Conservation (phyloP, 1,284 basidiomycete species). For the Fomitiporia mediterranea region DNA sequence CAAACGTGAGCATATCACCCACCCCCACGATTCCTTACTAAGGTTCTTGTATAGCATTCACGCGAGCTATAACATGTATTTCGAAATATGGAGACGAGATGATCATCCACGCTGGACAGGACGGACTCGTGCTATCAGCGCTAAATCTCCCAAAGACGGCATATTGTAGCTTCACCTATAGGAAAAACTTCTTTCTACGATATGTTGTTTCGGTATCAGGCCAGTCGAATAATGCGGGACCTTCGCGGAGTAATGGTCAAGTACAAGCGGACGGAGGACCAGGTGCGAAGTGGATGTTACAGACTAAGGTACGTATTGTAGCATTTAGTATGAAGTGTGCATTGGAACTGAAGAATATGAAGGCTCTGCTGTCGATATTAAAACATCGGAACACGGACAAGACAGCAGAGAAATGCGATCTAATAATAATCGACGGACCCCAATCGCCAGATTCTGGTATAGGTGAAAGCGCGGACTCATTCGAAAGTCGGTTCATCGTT, state of each 20-base stretch:
- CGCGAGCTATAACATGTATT: slow-evolving; percentile 65
- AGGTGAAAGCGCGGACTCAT: slow-evolving; percentile 48
- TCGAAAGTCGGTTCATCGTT: slow-evolving; percentile 67
- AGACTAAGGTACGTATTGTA: slow-evolving; percentile 50
- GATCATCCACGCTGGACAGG: slow-evolving; percentile 56
- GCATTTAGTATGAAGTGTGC: not conserved
- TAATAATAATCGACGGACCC: slow-evolving; percentile 58
- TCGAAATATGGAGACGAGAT: slow-evolving; percentile 78
- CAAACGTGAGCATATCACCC: slow-evolving; percentile 37
- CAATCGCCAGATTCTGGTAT: slow-evolving; percentile 27
- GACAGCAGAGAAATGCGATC: slow-evolving; percentile 66
- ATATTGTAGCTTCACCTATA: slow-evolving; percentile 73
- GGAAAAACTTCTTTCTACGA: slow-evolving; percentile 61
- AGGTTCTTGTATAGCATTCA: slow-evolving; percentile 49
- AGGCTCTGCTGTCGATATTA: slow-evolving; percentile 69
- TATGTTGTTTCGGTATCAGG: slow-evolving; percentile 43
- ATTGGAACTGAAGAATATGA: not conserved
- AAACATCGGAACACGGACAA: slow-evolving; percentile 71
- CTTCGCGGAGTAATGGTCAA: slow-evolving; percentile 22
- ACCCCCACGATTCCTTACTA: slow-evolving; percentile 17
- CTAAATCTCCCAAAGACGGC: slow-evolving; percentile 77
- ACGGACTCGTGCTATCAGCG: slow-evolving; percentile 57
- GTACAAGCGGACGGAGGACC: slow-evolving; percentile 3
- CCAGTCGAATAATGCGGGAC: slow-evolving; percentile 19
- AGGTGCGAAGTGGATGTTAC: slow-evolving; percentile 54